These are phyloP conservation scores for Huntiella bhutanensis DNA, from an alignment of 2,329 filamentous ascomycete genomes.

Conservation along the genomic window DNA sequence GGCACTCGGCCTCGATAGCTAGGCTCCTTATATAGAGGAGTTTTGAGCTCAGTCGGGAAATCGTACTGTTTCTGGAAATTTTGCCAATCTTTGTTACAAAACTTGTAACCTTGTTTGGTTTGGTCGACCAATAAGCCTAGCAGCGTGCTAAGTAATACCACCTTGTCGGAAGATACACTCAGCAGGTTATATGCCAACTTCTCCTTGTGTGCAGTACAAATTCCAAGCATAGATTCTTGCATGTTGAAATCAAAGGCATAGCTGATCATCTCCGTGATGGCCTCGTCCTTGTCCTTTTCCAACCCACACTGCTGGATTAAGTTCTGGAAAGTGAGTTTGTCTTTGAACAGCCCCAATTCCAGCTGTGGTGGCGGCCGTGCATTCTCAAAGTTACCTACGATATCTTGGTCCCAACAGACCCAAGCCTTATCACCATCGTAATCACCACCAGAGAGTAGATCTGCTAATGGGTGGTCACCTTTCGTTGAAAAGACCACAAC, in stretches of 20 bases:
- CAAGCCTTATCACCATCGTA: slow-evolving; percentile 68
- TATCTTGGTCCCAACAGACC: slow-evolving; percentile 51
- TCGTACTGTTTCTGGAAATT: slow-evolving; percentile 16
- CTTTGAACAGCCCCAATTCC: slow-evolving; percentile 2
- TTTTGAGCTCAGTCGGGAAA: slow-evolving; percentile 12
- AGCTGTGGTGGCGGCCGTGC: slow-evolving; percentile 20
- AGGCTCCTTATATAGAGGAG: slow-evolving; percentile 24
- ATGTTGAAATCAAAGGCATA: slow-evolving; percentile 39
- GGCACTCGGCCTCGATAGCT: slow-evolving; percentile 14
- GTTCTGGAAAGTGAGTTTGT: slow-evolving; percentile 24
- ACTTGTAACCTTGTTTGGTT: slow-evolving; percentile 33
- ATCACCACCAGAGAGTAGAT: slow-evolving; percentile 58
- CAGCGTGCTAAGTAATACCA: slow-evolving; percentile 30
- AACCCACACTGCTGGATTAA: slow-evolving; percentile 20
- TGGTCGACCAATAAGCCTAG: slow-evolving; percentile 38
- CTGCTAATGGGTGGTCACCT: slow-evolving; percentile 43
- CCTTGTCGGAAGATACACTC: slow-evolving; percentile 25
- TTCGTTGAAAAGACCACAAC: slow-evolving; percentile 57
- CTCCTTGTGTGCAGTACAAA: slow-evolving; percentile 46
- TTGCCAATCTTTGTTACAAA: slow-evolving; percentile 24
- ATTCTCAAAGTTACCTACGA: slow-evolving; percentile 50
- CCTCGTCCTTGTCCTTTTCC: slow-evolving; percentile 16
- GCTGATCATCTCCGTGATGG: slow-evolving; percentile 27
- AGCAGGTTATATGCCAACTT: slow-evolving; percentile 39
- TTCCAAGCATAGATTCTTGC: slow-evolving; percentile 37